Percentiles rank a stretch among this genome's conserved stretches.
These are phyloP conservation scores for Seiridium cupressi DNA, from an alignment of 2,329 filamentous ascomycete genomes.

Conservation along the genomic window DNA sequence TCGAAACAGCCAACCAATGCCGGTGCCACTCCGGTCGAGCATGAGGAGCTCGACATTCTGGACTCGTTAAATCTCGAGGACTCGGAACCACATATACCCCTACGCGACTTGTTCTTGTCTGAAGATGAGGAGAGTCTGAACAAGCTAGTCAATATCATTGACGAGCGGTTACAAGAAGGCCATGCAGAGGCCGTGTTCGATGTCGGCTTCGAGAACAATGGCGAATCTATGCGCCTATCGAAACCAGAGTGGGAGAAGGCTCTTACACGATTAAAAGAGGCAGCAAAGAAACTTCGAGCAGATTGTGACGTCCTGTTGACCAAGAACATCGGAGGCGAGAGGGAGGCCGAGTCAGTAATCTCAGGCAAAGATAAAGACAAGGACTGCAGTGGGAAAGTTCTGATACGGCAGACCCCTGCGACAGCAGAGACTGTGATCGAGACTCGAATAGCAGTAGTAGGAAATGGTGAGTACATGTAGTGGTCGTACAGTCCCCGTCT, in stretches of 20 bases:
- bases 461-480: conserved; percentile 63
- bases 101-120: conserved; percentile 75
- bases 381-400: conserved; percentile 79
- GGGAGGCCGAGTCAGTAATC: conserved; percentile 63
- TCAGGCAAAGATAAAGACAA: conserved; percentile 53
- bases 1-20: conserved; percentile 25
- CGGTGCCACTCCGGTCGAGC: conserved; percentile 60
- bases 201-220: conserved; percentile 85
- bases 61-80: conserved; percentile 74
- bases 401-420: conserved; percentile 73
- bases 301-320: conserved; percentile 83
- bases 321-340: conserved; percentile 79
- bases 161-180: conserved; percentile 73
- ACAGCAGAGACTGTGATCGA: conserved; percentile 88
- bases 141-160: conserved; percentile 64
- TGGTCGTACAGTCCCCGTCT: neutral
- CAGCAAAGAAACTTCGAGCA: conserved; percentile 64
- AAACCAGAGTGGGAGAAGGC: conserved; percentile 74
- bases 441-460: conserved; percentile 93
- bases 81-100: conserved; percentile 59
- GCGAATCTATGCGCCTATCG: conserved; percentile 77
- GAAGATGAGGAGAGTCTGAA: conserved; percentile 58
- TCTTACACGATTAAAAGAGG: conserved; percentile 61
- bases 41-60: conserved; percentile 87
- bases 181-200: conserved; percentile 91